Conservation (phyloP, 257 asterid genomes). For the Nicotiana otophora region DNA sequence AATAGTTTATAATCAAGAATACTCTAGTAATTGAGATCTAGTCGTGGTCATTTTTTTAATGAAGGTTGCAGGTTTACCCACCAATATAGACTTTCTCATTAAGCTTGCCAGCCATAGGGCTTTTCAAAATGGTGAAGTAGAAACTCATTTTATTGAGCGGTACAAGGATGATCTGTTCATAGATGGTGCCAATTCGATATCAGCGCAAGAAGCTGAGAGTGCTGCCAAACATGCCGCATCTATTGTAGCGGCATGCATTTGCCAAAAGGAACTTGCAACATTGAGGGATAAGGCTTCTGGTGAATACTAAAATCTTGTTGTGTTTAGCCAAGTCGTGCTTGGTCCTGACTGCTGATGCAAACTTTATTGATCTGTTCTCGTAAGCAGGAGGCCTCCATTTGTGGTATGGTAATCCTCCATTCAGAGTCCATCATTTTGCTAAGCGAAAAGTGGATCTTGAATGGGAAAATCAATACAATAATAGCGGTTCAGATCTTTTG, state of each 20-base stretch:
- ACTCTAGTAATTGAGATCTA: not conserved
- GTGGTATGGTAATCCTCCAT: constrained; percentile 87
- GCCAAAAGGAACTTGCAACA: constrained; percentile 50
- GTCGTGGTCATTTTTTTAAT: not conserved
- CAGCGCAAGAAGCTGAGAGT: constrained; percentile 35
- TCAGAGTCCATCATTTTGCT: constrained; percentile 67
- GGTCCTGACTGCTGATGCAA: constrained; percentile 5
- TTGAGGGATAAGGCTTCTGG: constrained; percentile 45
- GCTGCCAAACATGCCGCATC: constrained; percentile 59
- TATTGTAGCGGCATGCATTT: constrained; percentile 74
- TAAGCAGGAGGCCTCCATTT: constrained; percentile 52
- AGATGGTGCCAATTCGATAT: constrained; percentile 34
- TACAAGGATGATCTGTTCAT: constrained; percentile 69
- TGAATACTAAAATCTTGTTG: constrained; percentile 20
- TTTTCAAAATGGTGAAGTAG: constrained; percentile 78
- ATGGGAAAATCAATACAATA: constrained; percentile 61
- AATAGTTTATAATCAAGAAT: not conserved
- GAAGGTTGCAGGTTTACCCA: constrained; percentile 98
- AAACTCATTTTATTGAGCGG: constrained; percentile 87
- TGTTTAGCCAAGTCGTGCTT: not conserved
- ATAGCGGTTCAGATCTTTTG: constrained; percentile 33
- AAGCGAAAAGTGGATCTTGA: constrained; percentile 59
- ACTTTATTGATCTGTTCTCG: constrained; percentile 15
- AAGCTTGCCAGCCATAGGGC: constrained; percentile 78
- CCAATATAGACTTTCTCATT: constrained; percentile 81